Conservation (phyloP, 1,139 yeast species). For the Debaryomyces sp. region DNA sequence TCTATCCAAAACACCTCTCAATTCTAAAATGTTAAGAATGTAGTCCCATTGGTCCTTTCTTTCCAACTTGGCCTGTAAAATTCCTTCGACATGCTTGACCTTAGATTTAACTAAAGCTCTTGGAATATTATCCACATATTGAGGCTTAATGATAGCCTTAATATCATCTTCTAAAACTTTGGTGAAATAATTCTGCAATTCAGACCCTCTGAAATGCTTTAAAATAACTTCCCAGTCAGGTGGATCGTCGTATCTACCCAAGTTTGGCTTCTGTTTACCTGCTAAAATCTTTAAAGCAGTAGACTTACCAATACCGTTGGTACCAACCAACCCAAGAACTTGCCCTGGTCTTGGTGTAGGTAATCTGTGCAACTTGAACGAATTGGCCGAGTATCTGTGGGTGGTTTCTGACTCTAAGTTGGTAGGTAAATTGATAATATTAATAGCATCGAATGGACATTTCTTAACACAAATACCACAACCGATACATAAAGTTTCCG, state of each 20-base stretch:
- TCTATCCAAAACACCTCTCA: constrained; percentile 73
- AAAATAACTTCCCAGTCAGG: constrained; percentile 97
- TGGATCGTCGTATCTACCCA: constrained; percentile 91
- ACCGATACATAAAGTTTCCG: constrained; percentile 96
- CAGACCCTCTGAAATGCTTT: constrained; percentile 92
- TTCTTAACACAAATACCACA: constrained; percentile 99
- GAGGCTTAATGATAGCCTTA: constrained; percentile 95
- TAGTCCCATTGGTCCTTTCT: constrained; percentile 62
- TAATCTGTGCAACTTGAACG: constrained; percentile 93
- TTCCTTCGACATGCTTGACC: constrained; percentile 81
- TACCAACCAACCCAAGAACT: constrained; percentile 95
- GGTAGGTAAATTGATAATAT: constrained; percentile 93
- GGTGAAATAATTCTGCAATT: constrained; percentile 92
- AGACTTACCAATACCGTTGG: constrained; percentile 98
- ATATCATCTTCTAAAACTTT: constrained; percentile 91
- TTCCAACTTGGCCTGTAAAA: constrained; percentile 74
- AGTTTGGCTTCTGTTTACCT: constrained; percentile 97
- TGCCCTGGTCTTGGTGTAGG: constrained; percentile 99
- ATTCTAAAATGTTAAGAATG: constrained; percentile 70
- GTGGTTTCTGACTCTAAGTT: constrained; percentile 90
- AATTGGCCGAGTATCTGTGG: constrained; percentile 96
- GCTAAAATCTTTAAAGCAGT: constrained; percentile 97
- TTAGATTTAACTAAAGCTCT: constrained; percentile 90
- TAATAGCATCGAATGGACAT: constrained; percentile 97
- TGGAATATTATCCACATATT: constrained; percentile 96